A percentile compares a stretch with the other conserved stretches of the same genome.
Evolutionary conservation across 345 rosid genomes (phyloP).

Genomic region (Pistacia integerrima): DNA sequence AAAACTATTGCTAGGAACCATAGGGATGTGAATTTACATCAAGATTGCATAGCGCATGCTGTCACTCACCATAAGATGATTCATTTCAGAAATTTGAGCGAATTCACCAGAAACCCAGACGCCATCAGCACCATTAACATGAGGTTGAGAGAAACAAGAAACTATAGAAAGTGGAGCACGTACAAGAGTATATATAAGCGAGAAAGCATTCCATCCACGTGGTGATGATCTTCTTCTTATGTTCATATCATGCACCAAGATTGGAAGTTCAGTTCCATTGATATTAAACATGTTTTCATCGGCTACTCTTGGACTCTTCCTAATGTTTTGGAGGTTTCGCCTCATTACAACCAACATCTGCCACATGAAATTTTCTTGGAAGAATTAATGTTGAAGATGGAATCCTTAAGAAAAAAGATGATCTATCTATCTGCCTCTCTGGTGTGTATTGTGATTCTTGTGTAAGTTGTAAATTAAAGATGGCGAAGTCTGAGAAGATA

Average conservation of each 20-base stretch:
- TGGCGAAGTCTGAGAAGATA: background rate
- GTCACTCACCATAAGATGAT: conserved; percentile 85
- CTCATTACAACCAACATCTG: conserved; percentile 38
- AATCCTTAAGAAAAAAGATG: background rate
- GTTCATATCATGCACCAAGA: conserved; percentile 12
- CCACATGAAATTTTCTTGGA: conserved; percentile 32
- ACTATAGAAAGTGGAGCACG: conserved; percentile 54
- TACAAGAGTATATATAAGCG: conserved; percentile 40
- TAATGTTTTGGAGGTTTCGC: conserved; percentile 49
- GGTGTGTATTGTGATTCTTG: background rate
- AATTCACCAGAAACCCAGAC: conserved; percentile 75
- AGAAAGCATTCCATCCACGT: conserved; percentile 35
- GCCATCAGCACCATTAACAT: conserved; percentile 61
- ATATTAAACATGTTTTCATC: conserved; percentile 59
- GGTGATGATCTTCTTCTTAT: conserved; percentile 6
- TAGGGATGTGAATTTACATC: conserved; percentile 44
- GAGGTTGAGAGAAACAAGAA: conserved; percentile 77
- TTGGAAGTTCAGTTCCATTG: conserved; percentile 29
- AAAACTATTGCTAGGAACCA: background rate
- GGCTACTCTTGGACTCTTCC: conserved; percentile 71
- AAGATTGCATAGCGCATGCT: conserved; percentile 91
- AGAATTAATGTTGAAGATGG: background rate
- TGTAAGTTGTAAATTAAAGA: background rate
- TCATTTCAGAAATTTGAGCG: conserved; percentile 65
- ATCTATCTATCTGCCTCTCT: background rate